Evolutionary conservation across 306 rosid species (phyloP).

Genomic region (Malus orientalis): DNA sequence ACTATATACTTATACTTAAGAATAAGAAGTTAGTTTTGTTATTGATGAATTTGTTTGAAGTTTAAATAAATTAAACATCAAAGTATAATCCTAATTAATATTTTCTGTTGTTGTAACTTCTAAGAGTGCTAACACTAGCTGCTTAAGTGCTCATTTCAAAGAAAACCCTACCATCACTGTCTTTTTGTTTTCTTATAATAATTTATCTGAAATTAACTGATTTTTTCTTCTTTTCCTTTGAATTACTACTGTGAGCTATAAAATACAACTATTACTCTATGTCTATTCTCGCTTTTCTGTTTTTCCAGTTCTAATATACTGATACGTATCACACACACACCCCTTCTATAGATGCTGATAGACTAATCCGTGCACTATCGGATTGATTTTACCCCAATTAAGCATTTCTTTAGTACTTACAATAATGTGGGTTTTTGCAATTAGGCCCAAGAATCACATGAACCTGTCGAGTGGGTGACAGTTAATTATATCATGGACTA

Average conservation of each 20-base stretch:
- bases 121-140: neutral
- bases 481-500: neutral
- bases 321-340: neutral
- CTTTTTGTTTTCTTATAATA: neutral
- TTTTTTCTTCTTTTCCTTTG: neutral
- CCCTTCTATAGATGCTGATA: neutral
- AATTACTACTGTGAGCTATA: too few species aligned
- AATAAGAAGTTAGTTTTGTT: neutral
- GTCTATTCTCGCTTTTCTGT: neutral
- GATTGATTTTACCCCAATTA: conserved; percentile 22
- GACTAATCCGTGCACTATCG: neutral
- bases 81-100: neutral
- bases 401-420: conserved; percentile 14
- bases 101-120: neutral
- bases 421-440: conserved; percentile 15
- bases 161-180: neutral
- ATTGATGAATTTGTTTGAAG: neutral
- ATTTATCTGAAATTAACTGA: neutral
- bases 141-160: neutral
- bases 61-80: neutral
- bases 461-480: conserved; percentile 14
- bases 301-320: neutral
- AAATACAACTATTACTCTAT: neutral
- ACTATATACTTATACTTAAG: neutral
- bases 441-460: conserved; percentile 18